These are phyloP conservation scores for Nicotiana undulata DNA, from an alignment of 257 asterid species.

Conservation along the genomic window DNA sequence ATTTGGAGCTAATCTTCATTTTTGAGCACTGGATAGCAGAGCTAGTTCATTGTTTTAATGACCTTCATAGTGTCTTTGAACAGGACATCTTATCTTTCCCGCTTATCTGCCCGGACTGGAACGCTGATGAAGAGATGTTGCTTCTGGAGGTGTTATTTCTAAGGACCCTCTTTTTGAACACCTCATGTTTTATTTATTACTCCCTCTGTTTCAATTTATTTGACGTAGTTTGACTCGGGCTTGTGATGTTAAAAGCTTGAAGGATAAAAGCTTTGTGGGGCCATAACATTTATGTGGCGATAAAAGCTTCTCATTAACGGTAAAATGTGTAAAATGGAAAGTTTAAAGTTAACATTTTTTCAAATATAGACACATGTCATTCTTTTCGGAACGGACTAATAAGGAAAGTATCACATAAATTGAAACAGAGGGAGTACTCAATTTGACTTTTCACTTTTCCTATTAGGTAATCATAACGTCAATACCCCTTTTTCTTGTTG, in stretches of 20 bases:
- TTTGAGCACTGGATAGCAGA: not conserved
- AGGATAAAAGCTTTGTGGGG: too few species aligned
- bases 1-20: not conserved
- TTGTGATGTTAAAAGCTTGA: too few species aligned
- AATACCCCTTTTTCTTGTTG: not conserved
- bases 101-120: constrained; percentile 81
- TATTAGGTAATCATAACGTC: not conserved
- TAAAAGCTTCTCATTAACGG: too few species aligned
- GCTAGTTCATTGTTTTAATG: constrained; percentile 6
- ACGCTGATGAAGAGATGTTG: constrained; percentile 88
- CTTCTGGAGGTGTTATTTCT: constrained; percentile 62
- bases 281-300: too few species aligned
- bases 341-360: too few species aligned
- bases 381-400: too few species aligned
- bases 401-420: too few species aligned
- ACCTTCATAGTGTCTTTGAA: constrained; percentile 19
- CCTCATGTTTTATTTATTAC: not conserved
- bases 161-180: not conserved
- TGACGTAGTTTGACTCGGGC: too few species aligned
- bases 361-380: too few species aligned
- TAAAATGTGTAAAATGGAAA: too few species aligned
- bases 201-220: too few species aligned
- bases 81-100: constrained; percentile 73
- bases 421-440: not conserved
- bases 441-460: not conserved